phyloP scores from a whole-genome alignment of 176 grass and related monocot genomes.

The Aegilops sharonensis region DNA sequence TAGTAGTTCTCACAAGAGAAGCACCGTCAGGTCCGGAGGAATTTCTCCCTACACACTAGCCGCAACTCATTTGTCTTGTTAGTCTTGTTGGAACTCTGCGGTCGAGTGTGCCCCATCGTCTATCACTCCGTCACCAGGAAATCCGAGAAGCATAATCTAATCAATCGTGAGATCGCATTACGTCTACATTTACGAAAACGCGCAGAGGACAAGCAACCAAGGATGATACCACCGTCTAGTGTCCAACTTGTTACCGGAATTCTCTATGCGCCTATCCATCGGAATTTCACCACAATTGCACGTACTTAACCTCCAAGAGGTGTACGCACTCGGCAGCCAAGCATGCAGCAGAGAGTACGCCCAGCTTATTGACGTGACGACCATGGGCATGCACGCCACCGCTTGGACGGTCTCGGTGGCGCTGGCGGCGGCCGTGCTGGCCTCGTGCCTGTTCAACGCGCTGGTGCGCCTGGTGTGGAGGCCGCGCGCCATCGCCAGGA shows the following conservation, averaged over 20 bases:
- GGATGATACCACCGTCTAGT: no score
- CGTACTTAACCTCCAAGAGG: not conserved
- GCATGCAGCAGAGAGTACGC: not conserved
- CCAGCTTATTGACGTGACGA: not conserved
- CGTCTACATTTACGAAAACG: not conserved
- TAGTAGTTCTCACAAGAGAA: not conserved
- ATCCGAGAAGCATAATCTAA: not conserved
- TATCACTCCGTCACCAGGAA: not conserved
- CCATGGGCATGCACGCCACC: not conserved
- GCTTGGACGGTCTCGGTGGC: not conserved
- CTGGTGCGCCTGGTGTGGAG: slow-evolving; percentile 34
- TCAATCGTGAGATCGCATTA: not conserved
- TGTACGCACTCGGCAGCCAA: not conserved
- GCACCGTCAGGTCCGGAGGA: not conserved
- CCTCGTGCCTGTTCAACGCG: slow-evolving; percentile 19
- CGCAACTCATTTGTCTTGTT: not conserved
- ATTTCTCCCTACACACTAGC: not conserved
- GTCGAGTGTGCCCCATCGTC: not conserved
- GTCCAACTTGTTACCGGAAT: not conserved
- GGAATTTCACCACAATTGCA: not conserved
- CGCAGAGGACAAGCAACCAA: not conserved
- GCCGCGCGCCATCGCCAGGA: slow-evolving; percentile 17
- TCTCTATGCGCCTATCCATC: not conserved
- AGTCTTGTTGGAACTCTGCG: no score
- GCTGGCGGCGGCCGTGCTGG: not conserved